These are phyloP conservation scores for Hippophae rhamnoides DNA, from an alignment of 306 rosid genomes.

Conservation along the genomic window DNA sequence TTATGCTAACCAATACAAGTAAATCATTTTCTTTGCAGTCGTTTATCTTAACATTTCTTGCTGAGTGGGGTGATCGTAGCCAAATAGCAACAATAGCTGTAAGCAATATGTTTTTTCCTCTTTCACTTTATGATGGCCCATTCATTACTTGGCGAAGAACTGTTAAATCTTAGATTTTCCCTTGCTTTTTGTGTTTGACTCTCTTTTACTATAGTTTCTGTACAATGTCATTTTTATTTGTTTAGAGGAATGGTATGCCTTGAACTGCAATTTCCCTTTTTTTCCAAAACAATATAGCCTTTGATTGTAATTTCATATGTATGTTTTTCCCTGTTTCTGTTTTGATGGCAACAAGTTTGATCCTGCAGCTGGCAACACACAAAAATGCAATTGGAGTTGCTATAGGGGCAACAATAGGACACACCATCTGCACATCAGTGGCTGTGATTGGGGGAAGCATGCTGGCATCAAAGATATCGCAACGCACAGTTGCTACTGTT, in stretches of 20 bases:
- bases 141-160: too few relatives aligned
- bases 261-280: too few relatives aligned
- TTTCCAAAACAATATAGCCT: too few relatives aligned
- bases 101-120: slow-evolving; percentile 20
- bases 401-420: slow-evolving; percentile 79
- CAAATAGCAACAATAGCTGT: slow-evolving; percentile 99
- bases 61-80: slow-evolving; percentile 99
- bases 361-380: slow-evolving; percentile 88
- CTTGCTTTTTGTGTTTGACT: too few relatives aligned
- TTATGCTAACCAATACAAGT: slow-evolving; percentile 7
- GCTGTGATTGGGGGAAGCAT: slow-evolving; percentile 98
- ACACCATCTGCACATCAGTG: slow-evolving; percentile 87
- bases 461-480: slow-evolving; percentile 96
- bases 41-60: slow-evolving; percentile 83
- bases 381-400: slow-evolving; percentile 96
- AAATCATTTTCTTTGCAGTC: slow-evolving; percentile 45
- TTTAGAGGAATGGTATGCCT: too few relatives aligned
- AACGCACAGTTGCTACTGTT: slow-evolving; percentile 85
- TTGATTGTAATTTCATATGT: too few relatives aligned
- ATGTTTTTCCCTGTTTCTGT: neutral
- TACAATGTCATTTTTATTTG: too few relatives aligned
- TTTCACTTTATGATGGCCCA: too few relatives aligned
- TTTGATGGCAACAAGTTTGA: neutral
- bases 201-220: too few relatives aligned
- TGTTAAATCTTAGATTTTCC: too few relatives aligned